Base-by-base conservation (phyloP, 2,329 filamentous ascomycete genomes). In the Grosmannia huntii region DNA sequence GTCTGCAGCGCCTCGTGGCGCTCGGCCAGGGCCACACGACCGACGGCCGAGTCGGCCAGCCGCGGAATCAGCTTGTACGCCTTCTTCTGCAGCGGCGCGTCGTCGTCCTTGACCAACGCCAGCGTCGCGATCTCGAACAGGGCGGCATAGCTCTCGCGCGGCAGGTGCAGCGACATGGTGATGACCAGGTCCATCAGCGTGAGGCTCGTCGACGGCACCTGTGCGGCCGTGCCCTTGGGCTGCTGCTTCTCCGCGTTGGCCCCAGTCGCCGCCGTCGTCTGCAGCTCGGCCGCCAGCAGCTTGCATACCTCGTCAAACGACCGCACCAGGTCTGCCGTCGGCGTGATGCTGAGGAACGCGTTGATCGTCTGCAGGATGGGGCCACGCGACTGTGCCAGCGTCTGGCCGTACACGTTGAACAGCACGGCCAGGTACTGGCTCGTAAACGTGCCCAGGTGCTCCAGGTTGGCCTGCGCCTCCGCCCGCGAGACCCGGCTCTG, bases 331-430 rank as follows among this genome's bases (percentile, higher is more conserved):
- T 96, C 91, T 62, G 81, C 69, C 14, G 76, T 79, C 0, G 89
- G 87, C 0, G 90, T 89, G 65, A 97, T 88, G 74, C 91, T 95
- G 59, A 99, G 75, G 72, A 91, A 97, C 5, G 90, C 85, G 71
- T 97, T 96, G 75, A 97, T 94, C 62, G 91, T 96, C 69, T 92
- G 89, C 38, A 99, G 76, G 57, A 99, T 94, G 23, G 89, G 90
- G 0, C 90, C 91, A 64, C 94, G 82, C 67, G 89, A 94, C 67
- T 96, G 90, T 2, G 94, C 92, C 28, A 99, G 78, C 0, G 94
- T 99, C 71, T 96, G 89, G 63, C 89, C 96, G 74, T 99, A 99
- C 51, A 99, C 92, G 68, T 99, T 99, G 78, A 99, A 97, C n/a
- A 99, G 76, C 0, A 97, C 92, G 7, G 94, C 91, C 49, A 99